Base-by-base conservation (phyloP, 306 rosid species). In the Prunus mume region DNA sequence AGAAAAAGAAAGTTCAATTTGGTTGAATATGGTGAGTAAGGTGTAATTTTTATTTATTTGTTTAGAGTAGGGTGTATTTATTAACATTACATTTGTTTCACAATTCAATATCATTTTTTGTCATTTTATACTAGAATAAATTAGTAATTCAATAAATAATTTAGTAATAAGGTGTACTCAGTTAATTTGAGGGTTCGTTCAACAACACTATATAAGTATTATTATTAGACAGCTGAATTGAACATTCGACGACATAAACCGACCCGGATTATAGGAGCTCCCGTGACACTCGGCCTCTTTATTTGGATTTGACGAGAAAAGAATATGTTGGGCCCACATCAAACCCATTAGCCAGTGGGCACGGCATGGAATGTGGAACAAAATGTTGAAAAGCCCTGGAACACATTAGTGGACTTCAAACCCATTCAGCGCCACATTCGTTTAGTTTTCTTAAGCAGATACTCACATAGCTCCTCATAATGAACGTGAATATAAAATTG, bases 111-210 rank as follows among this genome's bases (percentile, higher is more conserved):
- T 5, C 2, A 0, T 34, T 34, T 34, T 34, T 34, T 0, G 6
- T 34, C 8, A 34, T 34, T 34, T 34, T 34, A 34, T 5, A 34
- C 6, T 5, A 5, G 8, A 34, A 2, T 5, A 1, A 34, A 34
- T 34, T 34, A 1, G 2, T 34, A 5, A 34, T 34, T 34, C 2
- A 34, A 5, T 34, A 34, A 34, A 34, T 34, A 34, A 0, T 34
- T 34, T 34, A 6, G 1, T 32, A 34, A 0, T 34, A 1, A 0
- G 0, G 0, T 34, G 41, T 1, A 1, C 8, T 5, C 0, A 34
- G 2, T 34, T 34, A 5, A 5, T 34, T 34, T 34, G 7, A 5
- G 1, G 0, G 0, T 34, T 5, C 38, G 1, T 5, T 34, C 0
- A 34, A 0, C 6, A 32, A 1, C 1, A 32, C 38, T 32, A 0